A percentile compares a stretch with the other conserved stretches of the same genome.
Evolutionary conservation across 192 early-diverging fungal species (phyloP).

Genomic region (Phlyctochytrium bullatum): DNA sequence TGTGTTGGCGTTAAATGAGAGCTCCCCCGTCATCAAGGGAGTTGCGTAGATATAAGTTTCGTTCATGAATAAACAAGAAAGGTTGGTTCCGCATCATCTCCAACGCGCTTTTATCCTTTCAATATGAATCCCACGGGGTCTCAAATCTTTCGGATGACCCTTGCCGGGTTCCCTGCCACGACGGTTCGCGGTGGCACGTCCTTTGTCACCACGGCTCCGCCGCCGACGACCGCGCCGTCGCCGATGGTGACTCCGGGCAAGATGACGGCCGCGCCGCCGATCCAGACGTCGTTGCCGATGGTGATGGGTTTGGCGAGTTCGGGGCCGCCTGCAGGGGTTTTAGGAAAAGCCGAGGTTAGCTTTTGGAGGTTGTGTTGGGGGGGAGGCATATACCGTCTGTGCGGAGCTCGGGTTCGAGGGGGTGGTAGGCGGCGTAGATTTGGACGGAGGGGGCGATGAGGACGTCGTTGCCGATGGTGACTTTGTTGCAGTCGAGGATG

Average conservation of each 20-base stretch:
- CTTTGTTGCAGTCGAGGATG: slow-evolving; percentile 70
- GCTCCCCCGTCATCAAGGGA: no score
- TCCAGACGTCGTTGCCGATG: slow-evolving; percentile 87
- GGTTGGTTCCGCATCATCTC: no score
- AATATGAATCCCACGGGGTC: no score
- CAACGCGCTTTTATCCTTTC: no score
- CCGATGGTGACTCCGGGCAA: slow-evolving; percentile 88
- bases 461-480: slow-evolving; percentile 76
- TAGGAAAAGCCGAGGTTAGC: no score
- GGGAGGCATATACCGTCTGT: no score
- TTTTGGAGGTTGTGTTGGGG: no score
- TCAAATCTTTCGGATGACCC: slow-evolving; percentile 58
- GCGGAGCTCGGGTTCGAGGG: slow-evolving; percentile 53
- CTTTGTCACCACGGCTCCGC: slow-evolving; percentile 87
- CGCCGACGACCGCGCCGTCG: slow-evolving; percentile 61
- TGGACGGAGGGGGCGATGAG: slow-evolving; percentile 74
- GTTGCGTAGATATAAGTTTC: no score
- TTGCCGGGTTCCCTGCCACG: slow-evolving; percentile 86
- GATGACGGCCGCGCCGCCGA: slow-evolving; percentile 79
- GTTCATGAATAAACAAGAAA: no score
- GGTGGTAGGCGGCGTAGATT: slow-evolving; percentile 66
- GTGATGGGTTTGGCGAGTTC: slow-evolving; percentile 38
- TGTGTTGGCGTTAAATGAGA: no score
- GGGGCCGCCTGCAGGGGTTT: slow-evolving; percentile 16
- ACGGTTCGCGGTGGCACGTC: slow-evolving; percentile 74